A percentile compares a stretch with the other conserved stretches of the same genome.
phyloP scores from a whole-genome alignment of 345 rosid genomes.

The Combretum micranthum region DNA sequence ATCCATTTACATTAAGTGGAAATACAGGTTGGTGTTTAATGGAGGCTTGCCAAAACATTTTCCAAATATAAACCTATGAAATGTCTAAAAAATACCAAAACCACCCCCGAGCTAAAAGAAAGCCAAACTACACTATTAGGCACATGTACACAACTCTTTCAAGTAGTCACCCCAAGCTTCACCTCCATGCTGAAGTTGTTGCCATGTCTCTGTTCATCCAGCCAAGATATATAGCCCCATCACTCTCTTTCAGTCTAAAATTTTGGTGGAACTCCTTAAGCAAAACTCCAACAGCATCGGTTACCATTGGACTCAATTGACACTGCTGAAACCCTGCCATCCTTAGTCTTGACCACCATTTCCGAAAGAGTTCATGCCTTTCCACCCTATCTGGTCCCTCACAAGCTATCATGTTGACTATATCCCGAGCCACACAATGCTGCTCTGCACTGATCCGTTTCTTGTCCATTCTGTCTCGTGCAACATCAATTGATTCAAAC shows the following conservation, averaged over 20 bases:
- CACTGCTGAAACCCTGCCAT: constrained; percentile 18
- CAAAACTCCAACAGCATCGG: constrained; percentile 9
- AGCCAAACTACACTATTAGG: too few species aligned
- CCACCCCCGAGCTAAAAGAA: constrained; percentile 1
- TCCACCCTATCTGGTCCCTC: constrained; percentile 41
- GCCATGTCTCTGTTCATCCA: constrained; percentile 35
- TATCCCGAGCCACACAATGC: constrained; percentile 46
- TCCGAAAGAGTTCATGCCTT: constrained; percentile 37
- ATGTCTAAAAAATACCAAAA: background rate
- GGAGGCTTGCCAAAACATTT: background rate
- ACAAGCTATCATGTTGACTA: constrained; percentile 45
- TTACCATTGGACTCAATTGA: constrained; percentile 6
- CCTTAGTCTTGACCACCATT: constrained; percentile 26
- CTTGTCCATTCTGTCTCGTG: constrained; percentile 17
- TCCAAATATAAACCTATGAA: constrained; percentile 1
- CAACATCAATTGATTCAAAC: constrained; percentile 18
- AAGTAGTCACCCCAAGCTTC: constrained; percentile 3
- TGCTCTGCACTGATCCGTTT: constrained; percentile 44
- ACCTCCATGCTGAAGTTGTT: constrained; percentile 41
- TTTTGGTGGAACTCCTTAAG: constrained; percentile 21
- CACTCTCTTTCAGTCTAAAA: constrained; percentile 27
- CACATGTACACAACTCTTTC: too few species aligned
- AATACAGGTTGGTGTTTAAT: background rate
- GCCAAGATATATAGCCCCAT: constrained; percentile 31
- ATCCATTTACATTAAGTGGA: background rate